Evolutionary conservation across 192 early-diverging fungal genomes (phyloP).

Genomic region (Podila clonocystis): DNA sequence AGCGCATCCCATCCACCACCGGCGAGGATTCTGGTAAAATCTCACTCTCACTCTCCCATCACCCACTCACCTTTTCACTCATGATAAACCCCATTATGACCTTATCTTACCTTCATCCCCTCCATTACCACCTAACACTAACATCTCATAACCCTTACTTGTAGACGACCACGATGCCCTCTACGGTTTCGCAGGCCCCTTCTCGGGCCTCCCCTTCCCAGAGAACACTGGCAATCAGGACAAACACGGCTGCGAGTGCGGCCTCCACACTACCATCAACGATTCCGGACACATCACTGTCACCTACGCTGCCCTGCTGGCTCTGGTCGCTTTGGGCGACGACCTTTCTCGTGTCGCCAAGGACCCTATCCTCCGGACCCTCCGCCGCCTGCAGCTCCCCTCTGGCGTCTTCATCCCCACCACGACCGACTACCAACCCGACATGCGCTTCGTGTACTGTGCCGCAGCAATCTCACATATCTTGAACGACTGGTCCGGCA

Average conservation of each 20-base stretch:
- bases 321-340: slow-evolving; percentile 88
- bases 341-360: slow-evolving; percentile 86
- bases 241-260: slow-evolving; percentile 32
- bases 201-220: slow-evolving; percentile 64
- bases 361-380: slow-evolving; percentile 65
- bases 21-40: slow-evolving; percentile 5
- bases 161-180: slow-evolving; percentile 44
- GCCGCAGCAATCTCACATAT: slow-evolving; percentile 86
- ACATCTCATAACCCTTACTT: background rate
- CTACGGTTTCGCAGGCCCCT: slow-evolving; percentile 81
- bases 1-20: slow-evolving; percentile 66
- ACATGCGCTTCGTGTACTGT: slow-evolving; percentile 93
- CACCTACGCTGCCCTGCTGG: slow-evolving; percentile 91
- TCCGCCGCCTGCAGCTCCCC: slow-evolving; percentile 75
- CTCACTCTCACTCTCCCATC: background rate
- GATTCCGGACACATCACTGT: slow-evolving; percentile 75
- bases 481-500: slow-evolving; percentile 89
- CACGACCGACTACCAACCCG: slow-evolving; percentile 65
- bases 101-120: background rate
- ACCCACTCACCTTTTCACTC: background rate
- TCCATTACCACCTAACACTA: background rate
- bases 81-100: background rate
- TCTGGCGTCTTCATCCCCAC: slow-evolving; percentile 74
- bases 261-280: slow-evolving; percentile 15
- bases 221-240: background rate